Percentiles rank a stretch among this genome's conserved stretches.
phyloP scores from a whole-genome alignment of 2,329 filamentous ascomycete genomes.

The Dothistroma pini region DNA sequence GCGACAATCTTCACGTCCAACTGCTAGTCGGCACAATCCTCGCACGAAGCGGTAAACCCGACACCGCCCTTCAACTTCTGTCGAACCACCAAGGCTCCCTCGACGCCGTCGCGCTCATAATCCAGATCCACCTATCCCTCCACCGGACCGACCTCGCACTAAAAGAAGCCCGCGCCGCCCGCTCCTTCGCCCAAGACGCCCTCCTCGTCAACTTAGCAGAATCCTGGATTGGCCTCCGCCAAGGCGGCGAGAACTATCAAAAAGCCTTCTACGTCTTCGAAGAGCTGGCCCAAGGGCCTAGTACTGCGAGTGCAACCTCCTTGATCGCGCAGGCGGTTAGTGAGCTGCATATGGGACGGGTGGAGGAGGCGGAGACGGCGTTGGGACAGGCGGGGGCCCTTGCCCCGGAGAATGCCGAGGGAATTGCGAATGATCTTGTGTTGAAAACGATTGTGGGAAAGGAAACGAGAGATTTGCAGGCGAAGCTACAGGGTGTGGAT shows the following conservation, averaged over 20 bases:
- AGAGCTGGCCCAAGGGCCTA: constrained; percentile 84
- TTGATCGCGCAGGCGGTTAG: constrained; percentile 86
- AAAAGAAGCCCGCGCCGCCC: constrained; percentile 82
- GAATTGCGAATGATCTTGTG: constrained; percentile 79
- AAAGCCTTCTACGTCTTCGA: constrained; percentile 97
- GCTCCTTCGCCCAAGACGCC: constrained; percentile 93
- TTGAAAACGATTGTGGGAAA: constrained; percentile 74
- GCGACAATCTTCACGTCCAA: constrained; percentile 77
- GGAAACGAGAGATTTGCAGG: constrained; percentile 57
- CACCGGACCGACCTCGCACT: constrained; percentile 87
- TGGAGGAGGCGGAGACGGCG: constrained; percentile 84
- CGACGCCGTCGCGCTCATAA: constrained; percentile 76
- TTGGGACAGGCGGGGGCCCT: constrained; percentile 75
- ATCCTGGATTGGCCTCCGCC: constrained; percentile 84
- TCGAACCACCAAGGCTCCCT: constrained; percentile 78
- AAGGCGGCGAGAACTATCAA: constrained; percentile 96
- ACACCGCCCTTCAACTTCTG: constrained; percentile 77
- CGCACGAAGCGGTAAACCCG: constrained; percentile 73
- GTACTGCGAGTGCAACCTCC: constrained; percentile 69
- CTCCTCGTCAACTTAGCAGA: constrained; percentile 91
- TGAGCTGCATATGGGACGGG: constrained; percentile 82
- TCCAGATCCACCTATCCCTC: constrained; percentile 88
- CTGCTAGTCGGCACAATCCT: constrained; percentile 77
- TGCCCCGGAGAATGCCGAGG: constrained; percentile 66
- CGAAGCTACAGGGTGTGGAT: constrained; percentile 53